Percentiles rank a stretch among this genome's conserved stretches.
These are phyloP conservation scores for Dipodascopsis uninucleata DNA, from an alignment of 805 yeast genomes.

Conservation along the genomic window DNA sequence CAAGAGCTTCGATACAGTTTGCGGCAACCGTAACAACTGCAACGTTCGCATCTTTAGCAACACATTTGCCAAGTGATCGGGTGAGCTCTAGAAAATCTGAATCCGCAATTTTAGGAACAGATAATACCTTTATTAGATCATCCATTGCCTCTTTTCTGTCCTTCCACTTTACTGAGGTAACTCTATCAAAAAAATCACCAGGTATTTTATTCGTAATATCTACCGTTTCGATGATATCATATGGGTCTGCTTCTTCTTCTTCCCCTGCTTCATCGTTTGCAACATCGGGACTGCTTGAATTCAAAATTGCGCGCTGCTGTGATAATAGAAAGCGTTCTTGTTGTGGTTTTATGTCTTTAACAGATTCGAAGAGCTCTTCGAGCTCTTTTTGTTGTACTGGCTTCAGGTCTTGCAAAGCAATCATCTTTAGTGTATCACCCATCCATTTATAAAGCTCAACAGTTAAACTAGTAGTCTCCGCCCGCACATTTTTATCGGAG, in stretches of 20 bases:
- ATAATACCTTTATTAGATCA: slow-evolving; percentile 43
- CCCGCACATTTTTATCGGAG: slow-evolving; percentile 81
- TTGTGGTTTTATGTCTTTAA: slow-evolving; percentile 35
- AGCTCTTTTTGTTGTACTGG: slow-evolving; percentile 91
- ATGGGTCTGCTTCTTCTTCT: slow-evolving; percentile 57
- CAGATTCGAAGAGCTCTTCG: slow-evolving; percentile 58
- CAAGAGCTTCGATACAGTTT: slow-evolving; percentile 55
- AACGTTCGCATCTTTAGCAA: slow-evolving; percentile 78
- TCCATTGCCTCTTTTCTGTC: slow-evolving; percentile 85
- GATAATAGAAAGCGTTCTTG: slow-evolving; percentile 56
- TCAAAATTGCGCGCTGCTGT: slow-evolving; percentile 46
- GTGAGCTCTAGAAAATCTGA: slow-evolving; percentile 64
- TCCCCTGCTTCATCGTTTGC: slow-evolving; percentile 32
- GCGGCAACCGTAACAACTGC: slow-evolving; percentile 82
- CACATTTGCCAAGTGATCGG: slow-evolving; percentile 60
- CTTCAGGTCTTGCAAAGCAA: slow-evolving; percentile 68
- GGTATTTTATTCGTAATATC: slow-evolving; percentile 68
- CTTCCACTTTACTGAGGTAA: slow-evolving; percentile 77
- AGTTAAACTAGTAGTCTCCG: slow-evolving; percentile 66
- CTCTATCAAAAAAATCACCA: slow-evolving; percentile 49
- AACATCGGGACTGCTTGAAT: slow-evolving; percentile 17
- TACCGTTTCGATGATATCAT: slow-evolving; percentile 65
- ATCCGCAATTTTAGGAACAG: slow-evolving; percentile 50
- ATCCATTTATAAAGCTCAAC: slow-evolving; percentile 71
- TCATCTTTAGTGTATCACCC: slow-evolving; percentile 56